Percentiles rank a stretch among this genome's conserved stretches.
Evolutionary conservation across 768 basidiomycete genomes (phyloP).

Genomic region (Psilocybe cubensis): DNA sequence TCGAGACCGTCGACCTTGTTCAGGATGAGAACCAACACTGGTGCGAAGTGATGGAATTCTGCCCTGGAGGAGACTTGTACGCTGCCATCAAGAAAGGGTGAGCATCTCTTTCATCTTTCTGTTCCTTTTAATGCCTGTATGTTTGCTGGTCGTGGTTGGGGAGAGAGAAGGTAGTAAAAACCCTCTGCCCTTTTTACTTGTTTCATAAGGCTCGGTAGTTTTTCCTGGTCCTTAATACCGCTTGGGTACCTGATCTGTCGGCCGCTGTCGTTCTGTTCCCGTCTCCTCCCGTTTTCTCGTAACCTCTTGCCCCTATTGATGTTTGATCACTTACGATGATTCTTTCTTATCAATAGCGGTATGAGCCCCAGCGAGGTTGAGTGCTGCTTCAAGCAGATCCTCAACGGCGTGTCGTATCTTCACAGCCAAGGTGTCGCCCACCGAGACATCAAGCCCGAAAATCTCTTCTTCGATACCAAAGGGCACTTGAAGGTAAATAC

Average conservation of each 20-base stretch:
- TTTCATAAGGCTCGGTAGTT: not conserved
- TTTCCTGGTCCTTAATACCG: not conserved
- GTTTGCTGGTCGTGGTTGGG: not conserved
- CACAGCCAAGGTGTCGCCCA: constrained; percentile 98
- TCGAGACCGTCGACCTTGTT: constrained; percentile 99
- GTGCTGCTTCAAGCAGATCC: constrained; percentile 97
- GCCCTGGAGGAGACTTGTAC: constrained; percentile 97
- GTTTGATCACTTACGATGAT: constrained; percentile 15
- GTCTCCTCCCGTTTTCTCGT: not conserved
- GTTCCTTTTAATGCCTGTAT: not conserved
- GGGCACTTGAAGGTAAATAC: constrained; percentile 89
- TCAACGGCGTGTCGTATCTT: constrained; percentile 86
- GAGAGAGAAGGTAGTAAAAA: not conserved
- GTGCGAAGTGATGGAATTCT: constrained; percentile 99
- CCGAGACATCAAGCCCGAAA: constrained; percentile 98
- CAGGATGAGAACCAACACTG: constrained; percentile 96
- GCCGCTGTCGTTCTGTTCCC: not conserved
- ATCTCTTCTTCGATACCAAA: constrained; percentile 90
- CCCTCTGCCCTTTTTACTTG: constrained; percentile 1
- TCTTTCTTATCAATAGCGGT: constrained; percentile 34
- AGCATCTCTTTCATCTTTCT: constrained; percentile 19
- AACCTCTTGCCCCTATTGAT: not conserved
- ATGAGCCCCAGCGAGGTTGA: constrained; percentile 94
- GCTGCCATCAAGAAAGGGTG: constrained; percentile 97
- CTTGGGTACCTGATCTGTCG: not conserved